A percentile compares a stretch with the other conserved stretches of the same genome.
These are phyloP conservation scores for Ophiocordyceps robertsii DNA, from an alignment of 2,329 filamentous ascomycete genomes.

Conservation along the genomic window DNA sequence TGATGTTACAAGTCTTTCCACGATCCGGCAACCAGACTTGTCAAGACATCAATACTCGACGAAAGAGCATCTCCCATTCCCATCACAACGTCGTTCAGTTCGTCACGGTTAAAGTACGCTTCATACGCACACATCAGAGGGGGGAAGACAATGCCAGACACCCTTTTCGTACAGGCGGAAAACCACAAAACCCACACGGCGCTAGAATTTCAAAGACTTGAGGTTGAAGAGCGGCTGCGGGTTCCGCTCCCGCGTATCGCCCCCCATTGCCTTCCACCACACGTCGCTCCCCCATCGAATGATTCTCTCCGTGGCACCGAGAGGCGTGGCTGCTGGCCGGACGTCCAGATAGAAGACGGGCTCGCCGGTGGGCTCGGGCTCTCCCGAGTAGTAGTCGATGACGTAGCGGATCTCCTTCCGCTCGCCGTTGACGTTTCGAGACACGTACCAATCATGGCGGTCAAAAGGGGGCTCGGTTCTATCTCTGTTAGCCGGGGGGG, in stretches of 20 bases:
- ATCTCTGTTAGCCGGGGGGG: constrained; percentile 2
- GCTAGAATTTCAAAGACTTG: constrained; percentile 8
- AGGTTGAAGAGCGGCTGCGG: constrained; percentile 19
- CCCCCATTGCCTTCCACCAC: constrained; percentile 83
- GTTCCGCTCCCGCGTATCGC: constrained; percentile 40
- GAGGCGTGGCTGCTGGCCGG: constrained; percentile 73
- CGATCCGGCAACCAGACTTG: no score
- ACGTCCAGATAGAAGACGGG: constrained; percentile 96
- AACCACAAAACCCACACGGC: neutral
- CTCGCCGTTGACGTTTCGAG: constrained; percentile 53
- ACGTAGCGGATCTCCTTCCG: constrained; percentile 78
- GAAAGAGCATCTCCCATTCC: no score
- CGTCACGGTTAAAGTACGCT: no score
- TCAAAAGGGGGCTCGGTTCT: constrained; percentile 84
- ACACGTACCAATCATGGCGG: constrained; percentile 92
- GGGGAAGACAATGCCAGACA: no score
- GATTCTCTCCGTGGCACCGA: constrained; percentile 65
- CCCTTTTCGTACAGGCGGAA: neutral
- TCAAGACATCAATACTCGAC: no score
- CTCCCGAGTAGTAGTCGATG: constrained; percentile 90
- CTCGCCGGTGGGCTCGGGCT: constrained; percentile 70
- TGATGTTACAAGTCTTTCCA: no score
- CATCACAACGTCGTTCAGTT: no score
- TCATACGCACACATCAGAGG: no score
- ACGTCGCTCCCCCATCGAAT: constrained; percentile 86